These are phyloP conservation scores for Bertia moriformis DNA, from an alignment of 2,329 filamentous ascomycete species.

Conservation along the genomic window DNA sequence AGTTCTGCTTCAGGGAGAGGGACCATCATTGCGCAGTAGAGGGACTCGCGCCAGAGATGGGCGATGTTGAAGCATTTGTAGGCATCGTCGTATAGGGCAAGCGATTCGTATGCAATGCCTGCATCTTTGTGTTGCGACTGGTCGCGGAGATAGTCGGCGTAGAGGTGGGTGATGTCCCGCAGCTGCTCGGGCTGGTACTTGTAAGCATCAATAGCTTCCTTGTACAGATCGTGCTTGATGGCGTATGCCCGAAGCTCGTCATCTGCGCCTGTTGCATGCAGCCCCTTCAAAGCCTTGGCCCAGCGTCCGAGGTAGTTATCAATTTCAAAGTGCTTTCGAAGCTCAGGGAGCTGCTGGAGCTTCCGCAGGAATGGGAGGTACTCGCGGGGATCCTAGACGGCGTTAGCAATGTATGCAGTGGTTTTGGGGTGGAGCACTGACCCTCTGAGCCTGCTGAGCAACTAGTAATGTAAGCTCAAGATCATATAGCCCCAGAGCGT, in stretches of 20 bases:
- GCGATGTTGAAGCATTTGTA: slow-evolving; percentile 73
- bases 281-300: slow-evolving; percentile 61
- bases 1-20: slow-evolving; percentile 47
- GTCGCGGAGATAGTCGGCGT: slow-evolving; percentile 63
- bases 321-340: slow-evolving; percentile 67
- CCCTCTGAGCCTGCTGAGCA: slow-evolving; percentile 83
- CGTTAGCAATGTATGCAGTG: slow-evolving; percentile 1
- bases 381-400: slow-evolving; percentile 61
- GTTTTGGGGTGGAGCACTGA: slow-evolving; percentile 12
- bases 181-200: slow-evolving; percentile 63
- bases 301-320: slow-evolving; percentile 73
- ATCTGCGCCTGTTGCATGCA: slow-evolving; percentile 61
- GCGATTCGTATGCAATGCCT: slow-evolving; percentile 69
- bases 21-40: slow-evolving; percentile 57
- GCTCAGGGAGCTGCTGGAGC: slow-evolving; percentile 58
- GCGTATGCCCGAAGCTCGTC: slow-evolving; percentile 68
- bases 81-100: slow-evolving; percentile 59
- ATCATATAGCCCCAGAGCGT: slow-evolving; percentile 80
- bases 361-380: slow-evolving; percentile 89
- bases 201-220: slow-evolving; percentile 63
- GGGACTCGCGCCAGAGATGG: slow-evolving; percentile 78
- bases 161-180: slow-evolving; percentile 56
- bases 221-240: slow-evolving; percentile 67
- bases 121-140: slow-evolving; percentile 72
- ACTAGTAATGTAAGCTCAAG: slow-evolving; percentile 79